Base-by-base conservation (phyloP, 345 rosid species). In the Kandelia obovata region DNA sequence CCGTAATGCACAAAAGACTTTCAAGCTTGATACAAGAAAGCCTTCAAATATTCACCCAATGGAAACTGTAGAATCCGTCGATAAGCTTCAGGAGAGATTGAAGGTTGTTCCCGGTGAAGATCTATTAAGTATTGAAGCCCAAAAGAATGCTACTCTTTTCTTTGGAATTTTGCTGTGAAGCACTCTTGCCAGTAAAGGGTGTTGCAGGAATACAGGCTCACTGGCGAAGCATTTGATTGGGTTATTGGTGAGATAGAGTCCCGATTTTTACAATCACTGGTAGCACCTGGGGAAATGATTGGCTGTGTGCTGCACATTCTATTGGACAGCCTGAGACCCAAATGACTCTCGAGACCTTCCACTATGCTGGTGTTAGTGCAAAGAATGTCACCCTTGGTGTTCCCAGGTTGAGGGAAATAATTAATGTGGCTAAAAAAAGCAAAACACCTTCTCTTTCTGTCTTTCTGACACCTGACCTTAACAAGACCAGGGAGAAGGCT, bases 391-490 rank as follows among this genome's bases (percentile, higher is more conserved):
- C 98, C 60, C 96, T 94, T 13, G 98, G 98, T 77, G 98, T 94
- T 69, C 97, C 97, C 32, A 75, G 97, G 88, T 76, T 94, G 86
- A 86, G 97, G 71, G 97, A 94, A 71, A 94, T 94, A 73, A 94
- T 94, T 49, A 94, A 94, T 25, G 97, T 94, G 9, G 97, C 98
- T 47, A 94, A 94, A 79, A 89, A 91, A 63, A 94, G 91, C 31
- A 92, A 91, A 77, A 94, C 98, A 32, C 98, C 98, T 53, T 94
- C 98, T n/a, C n/a, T n/a, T n/a, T n/a, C n/a, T n/a, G 97, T 94
- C 58, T 87, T 69, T 76, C 85, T 94, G 66, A 78, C 82, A 21
- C 88, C 97, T 17, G 98, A 90, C 60, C 85, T 87, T 62, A 79
- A 83, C 68, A 82, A 83, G 71, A 84, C 98, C 39, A 94, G 91